A percentile compares a stretch with the other conserved stretches of the same genome.
These are phyloP conservation scores for Verbascum thapsus DNA, from an alignment of 257 asterid species.

Conservation along the genomic window DNA sequence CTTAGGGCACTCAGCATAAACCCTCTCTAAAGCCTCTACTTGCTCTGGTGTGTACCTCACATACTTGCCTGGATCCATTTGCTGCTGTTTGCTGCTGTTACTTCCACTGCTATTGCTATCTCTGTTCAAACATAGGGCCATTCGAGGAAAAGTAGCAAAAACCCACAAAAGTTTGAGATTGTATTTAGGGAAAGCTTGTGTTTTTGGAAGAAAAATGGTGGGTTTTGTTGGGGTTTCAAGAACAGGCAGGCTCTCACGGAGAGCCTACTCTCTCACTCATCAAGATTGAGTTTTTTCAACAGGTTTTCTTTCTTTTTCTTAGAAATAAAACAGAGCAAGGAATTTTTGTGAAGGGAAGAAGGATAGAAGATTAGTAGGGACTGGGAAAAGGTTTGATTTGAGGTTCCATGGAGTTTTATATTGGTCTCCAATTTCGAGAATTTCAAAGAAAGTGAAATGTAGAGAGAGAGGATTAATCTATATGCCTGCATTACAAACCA, in stretches of 20 bases:
- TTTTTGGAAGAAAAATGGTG: constrained; percentile 26
- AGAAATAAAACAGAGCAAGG: neutral
- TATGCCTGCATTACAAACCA: constrained; percentile 17
- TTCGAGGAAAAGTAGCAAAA: constrained; percentile 24
- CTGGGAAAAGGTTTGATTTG: constrained; percentile 16
- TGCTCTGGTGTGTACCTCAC: constrained; percentile 71
- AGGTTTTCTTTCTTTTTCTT: neutral
- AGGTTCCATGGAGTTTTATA: constrained; percentile 37
- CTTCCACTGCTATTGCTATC: constrained; percentile 48
- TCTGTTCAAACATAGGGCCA: constrained; percentile 54
- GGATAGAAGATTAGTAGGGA: neutral
- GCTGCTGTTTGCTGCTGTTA: constrained; percentile 35
- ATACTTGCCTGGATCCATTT: constrained; percentile 63
- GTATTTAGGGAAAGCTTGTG: constrained; percentile 8
- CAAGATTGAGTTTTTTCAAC: constrained; percentile 29
- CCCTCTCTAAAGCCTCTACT: constrained; percentile 67
- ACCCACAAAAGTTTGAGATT: constrained; percentile 3
- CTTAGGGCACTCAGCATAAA: constrained; percentile 61
- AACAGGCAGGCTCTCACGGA: constrained; percentile 74
- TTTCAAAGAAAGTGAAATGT: constrained; percentile 50
- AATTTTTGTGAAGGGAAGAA: constrained; percentile 17
- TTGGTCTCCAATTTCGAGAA: constrained; percentile 45
- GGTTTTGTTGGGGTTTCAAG: constrained; percentile 41
- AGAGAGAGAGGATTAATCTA: constrained; percentile 36
- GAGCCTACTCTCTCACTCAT: constrained; percentile 79